Conservation (phyloP, 352 stramenopile species). For the Globisporangium nodosum region DNA sequence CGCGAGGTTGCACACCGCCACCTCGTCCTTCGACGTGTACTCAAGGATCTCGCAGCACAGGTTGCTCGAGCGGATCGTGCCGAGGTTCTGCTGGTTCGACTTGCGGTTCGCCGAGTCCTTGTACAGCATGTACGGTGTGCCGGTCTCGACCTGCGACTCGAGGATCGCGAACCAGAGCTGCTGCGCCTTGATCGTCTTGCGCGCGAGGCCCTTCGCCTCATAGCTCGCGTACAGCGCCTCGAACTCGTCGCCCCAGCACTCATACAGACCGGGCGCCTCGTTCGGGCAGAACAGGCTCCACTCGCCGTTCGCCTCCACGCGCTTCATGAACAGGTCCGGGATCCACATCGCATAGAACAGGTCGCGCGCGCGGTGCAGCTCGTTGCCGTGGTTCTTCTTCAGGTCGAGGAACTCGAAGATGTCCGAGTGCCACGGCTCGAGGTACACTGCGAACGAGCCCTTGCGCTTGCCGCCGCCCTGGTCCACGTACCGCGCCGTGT, state of each 20-base stretch:
- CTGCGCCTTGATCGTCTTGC: conserved; percentile 96
- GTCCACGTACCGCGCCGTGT: conserved; percentile 99
- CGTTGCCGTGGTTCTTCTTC: conserved; percentile 99
- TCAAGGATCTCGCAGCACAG: conserved; percentile 99
- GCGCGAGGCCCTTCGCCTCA: conserved; percentile 92
- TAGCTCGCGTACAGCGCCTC: conserved; percentile 95
- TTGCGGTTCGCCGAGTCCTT: conserved; percentile 99
- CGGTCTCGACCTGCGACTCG: conserved; percentile 98
- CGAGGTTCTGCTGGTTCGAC: conserved; percentile 99
- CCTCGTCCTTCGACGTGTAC: conserved; percentile 97
- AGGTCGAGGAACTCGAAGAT: conserved; percentile 98
- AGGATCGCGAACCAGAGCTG: conserved; percentile 99
- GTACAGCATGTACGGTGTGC: conserved; percentile 99
- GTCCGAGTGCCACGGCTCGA: conserved; percentile 99
- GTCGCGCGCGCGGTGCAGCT: conserved; percentile 95
- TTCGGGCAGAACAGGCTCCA: conserved; percentile 99
- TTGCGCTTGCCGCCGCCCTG: conserved; percentile 98
- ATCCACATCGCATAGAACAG: conserved; percentile 99
- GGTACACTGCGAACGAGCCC: conserved; percentile 98
- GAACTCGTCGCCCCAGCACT: conserved; percentile 95
- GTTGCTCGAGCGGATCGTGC: conserved; percentile 99
- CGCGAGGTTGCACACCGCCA: conserved; percentile 99
- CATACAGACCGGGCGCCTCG: conserved; percentile 92
- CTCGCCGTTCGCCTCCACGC: conserved; percentile 94
- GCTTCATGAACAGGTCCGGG: conserved; percentile 99